Evolutionary conservation across 1,284 basidiomycete genomes (phyloP), one percentile per base, ranked within the genome.

Genomic region (Heterobasidion parviporum): DNA sequence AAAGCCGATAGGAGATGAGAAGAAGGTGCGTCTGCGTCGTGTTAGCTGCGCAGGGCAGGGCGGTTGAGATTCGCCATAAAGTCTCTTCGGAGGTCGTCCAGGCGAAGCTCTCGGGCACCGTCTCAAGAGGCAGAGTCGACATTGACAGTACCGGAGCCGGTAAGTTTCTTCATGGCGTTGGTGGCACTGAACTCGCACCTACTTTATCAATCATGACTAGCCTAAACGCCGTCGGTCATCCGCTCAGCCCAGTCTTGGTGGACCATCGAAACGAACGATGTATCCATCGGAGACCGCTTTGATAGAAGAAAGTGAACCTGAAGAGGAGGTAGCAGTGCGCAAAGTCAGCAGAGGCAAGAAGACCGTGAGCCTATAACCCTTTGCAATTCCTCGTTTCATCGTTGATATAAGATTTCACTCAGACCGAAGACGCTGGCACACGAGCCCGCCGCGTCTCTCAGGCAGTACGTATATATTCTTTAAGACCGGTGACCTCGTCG

Each of bases 281-380:
- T 64, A 66, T 52, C 65, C 70, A 0, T 61, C 68, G 33, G 73
- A 80, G 55, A 75, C 80, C 10, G 64, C 72, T 10, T 63, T 91
- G 1, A 66, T 75, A 6, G 88, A 91, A 70, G 88, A 89, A 68
- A 92, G 89, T 59, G 89, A 92, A 62, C 81, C 84, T 0, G 87
- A 89, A 63, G 81, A 83, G 62, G 81, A 83, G 56, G 75, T 76
- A 14, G 79, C 79, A 0, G 66, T 73, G n/a, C 81, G 78, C 59
- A 89, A 88, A 69, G 74, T 82, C 49, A 77, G 77, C 36, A 73
- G 77, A 61, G 80, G 70, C 56, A 82, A 79, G 73, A 87, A 83
- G 72, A 76, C 68, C 57, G 86, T 86, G 67, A 50, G 73, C 67
- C 49, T 55, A 47, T 50, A 7, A 5, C 16, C 32, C 50, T 48